A percentile compares a stretch with the other conserved stretches of the same genome.
Evolutionary conservation across 1,284 basidiomycete genomes (phyloP).

Genomic region (Microbotryum scabiosae): DNA sequence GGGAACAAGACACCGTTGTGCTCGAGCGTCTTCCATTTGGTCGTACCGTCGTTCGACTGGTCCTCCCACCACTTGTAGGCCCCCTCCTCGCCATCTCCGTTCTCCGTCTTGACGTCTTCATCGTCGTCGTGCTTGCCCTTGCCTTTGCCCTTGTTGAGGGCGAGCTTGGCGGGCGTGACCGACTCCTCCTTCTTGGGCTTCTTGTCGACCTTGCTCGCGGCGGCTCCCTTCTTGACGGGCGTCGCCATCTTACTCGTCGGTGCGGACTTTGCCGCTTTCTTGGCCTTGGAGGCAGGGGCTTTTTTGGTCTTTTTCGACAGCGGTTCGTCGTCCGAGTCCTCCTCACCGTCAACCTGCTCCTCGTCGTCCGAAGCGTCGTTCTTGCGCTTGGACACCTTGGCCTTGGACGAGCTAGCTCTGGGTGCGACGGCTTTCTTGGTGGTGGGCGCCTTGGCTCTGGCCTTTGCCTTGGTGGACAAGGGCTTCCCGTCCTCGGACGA

Average conservation of each 20-base stretch:
- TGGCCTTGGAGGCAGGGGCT: conserved; percentile 2
- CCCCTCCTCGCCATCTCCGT: conserved; percentile 47
- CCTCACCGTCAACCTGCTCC: conserved; percentile 39
- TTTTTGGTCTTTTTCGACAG: conserved; percentile 10
- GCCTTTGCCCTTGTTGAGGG: conserved; percentile 43
- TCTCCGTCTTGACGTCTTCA: conserved; percentile 17
- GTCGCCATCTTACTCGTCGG: conserved; percentile 7
- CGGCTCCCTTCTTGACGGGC: conserved; percentile 26
- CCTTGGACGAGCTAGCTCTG: conserved; percentile 44
- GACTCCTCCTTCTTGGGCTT: conserved; percentile 35
- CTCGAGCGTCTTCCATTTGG: conserved; percentile 87
- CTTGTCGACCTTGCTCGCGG: conserved; percentile 17
- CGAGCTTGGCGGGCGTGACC: conserved; percentile 32
- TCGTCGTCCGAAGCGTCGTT: conserved; percentile 53
- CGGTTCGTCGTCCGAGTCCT: conserved; percentile 16
- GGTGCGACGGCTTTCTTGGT: conserved; percentile 36
- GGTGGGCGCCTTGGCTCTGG: not conserved
- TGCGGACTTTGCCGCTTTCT: conserved; percentile 3
- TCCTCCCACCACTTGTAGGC: conserved; percentile 68
- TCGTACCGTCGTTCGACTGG: too few species aligned
- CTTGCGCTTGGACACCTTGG: conserved; percentile 43
- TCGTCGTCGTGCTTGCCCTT: conserved; percentile 31
- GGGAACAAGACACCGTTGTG: conserved; percentile 96
- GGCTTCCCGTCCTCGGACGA: conserved; percentile 60
- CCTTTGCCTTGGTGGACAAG: conserved; percentile 45